phyloP scores from a whole-genome alignment of 1,139 yeast species.

The Hemisphaericaspora lyxosophila region DNA sequence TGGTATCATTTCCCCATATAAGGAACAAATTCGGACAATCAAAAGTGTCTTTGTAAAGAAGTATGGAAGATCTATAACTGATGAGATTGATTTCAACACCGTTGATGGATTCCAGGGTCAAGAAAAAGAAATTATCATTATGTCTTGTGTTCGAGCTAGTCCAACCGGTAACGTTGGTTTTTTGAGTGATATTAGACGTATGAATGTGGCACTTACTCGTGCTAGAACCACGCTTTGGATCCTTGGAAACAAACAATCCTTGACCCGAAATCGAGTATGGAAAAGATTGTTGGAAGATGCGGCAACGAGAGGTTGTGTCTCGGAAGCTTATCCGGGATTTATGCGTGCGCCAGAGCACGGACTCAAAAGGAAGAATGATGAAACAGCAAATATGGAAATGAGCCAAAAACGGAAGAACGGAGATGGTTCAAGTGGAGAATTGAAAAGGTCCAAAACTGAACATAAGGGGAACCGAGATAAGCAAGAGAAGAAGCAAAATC shows the following conservation, averaged over 20 bases:
- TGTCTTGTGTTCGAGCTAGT: conserved; percentile 93
- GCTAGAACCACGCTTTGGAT: conserved; percentile 93
- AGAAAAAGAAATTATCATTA: conserved; percentile 88
- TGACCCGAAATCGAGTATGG: conserved; percentile 70
- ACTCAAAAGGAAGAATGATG: conserved; percentile 3
- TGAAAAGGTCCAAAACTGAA: not conserved
- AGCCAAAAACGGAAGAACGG: conserved; percentile 6
- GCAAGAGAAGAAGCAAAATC: conserved; percentile 2
- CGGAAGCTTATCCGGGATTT: conserved; percentile 41
- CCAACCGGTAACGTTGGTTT: conserved; percentile 75
- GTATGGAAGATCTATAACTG: conserved; percentile 63
- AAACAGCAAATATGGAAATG: too few relatives aligned
- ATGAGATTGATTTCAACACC: conserved; percentile 84
- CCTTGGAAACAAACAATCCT: conserved; percentile 71
- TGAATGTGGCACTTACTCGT: conserved; percentile 95
- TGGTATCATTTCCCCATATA: conserved; percentile 93
- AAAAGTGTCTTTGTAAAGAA: conserved; percentile 54
- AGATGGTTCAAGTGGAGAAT: not conserved
- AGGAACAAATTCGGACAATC: conserved; percentile 72
- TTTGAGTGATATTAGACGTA: conserved; percentile 83
- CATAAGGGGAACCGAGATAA: conserved; percentile 1
- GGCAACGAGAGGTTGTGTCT: conserved; percentile 38
- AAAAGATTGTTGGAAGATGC: conserved; percentile 64
- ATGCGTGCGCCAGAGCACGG: conserved; percentile 16
- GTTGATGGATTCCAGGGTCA: conserved; percentile 99